These are phyloP conservation scores for Galeopsis tetrahit DNA, from an alignment of 257 asterid genomes.

Conservation along the genomic window DNA sequence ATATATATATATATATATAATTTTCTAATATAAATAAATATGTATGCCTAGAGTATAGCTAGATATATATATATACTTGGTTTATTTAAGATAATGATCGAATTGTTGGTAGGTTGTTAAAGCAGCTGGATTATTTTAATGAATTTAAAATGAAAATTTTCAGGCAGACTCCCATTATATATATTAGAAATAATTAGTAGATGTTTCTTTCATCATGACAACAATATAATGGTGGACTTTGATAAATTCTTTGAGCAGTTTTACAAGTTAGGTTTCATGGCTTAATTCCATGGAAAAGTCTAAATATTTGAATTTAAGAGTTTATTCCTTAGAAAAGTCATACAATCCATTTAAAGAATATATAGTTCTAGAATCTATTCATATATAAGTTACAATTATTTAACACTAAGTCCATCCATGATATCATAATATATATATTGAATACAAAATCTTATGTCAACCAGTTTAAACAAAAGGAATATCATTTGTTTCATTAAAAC, in stretches of 20 bases:
- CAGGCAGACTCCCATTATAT: neutral
- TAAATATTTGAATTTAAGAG: constrained; percentile 7
- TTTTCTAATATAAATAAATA: no score
- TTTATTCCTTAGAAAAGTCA: neutral
- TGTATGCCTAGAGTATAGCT: no score
- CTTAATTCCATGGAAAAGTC: neutral
- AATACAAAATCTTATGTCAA: no score
- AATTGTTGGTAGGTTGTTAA: neutral
- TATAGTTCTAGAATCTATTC: neutral
- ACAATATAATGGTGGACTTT: neutral
- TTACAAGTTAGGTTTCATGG: neutral
- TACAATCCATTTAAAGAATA: neutral
- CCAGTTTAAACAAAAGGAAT: no score
- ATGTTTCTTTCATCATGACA: constrained; percentile 5
- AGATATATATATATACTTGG: no score
- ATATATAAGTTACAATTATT: neutral
- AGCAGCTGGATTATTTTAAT: neutral
- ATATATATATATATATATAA: no score
- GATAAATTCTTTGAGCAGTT: neutral
- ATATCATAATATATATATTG: neutral
- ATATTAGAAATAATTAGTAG: neutral
- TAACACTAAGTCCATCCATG: neutral
- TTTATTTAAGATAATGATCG: no score
- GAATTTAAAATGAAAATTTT: neutral
- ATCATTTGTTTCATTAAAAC: no score